Conservation (phyloP, 805 yeast genomes). For the Pichia insulana region DNA sequence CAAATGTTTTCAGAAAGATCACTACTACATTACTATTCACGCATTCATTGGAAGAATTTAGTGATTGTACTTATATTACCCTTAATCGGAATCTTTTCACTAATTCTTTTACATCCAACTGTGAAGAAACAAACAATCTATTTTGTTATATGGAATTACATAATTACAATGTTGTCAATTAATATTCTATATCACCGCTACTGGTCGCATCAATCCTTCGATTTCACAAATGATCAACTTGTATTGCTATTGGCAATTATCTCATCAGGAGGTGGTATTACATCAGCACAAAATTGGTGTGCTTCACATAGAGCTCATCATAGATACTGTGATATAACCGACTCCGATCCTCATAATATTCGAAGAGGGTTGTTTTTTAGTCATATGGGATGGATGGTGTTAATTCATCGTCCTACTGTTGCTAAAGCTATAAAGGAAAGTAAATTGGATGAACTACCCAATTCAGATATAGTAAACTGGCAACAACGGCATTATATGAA, state of each 20-base stretch:
- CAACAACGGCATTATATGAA: conserved; percentile 65
- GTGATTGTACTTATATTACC: conserved; percentile 52
- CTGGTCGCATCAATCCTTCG: conserved; percentile 56
- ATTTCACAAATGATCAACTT: conserved; percentile 33
- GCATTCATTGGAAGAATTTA: conserved; percentile 69
- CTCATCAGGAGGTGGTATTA: conserved; percentile 70
- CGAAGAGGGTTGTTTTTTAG: conserved; percentile 74
- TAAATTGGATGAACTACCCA: conserved; percentile 55
- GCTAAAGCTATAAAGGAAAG: conserved; percentile 31
- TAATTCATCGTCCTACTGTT: conserved; percentile 54
- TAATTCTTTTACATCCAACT: conserved; percentile 8
- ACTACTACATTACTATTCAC: conserved; percentile 59
- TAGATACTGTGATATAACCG: conserved; percentile 71
- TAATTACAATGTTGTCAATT: conserved; percentile 57
- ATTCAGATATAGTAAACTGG: conserved; percentile 47
- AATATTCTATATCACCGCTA: conserved; percentile 80
- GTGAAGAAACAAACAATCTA: conserved; percentile 30
- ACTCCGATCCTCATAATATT: conserved; percentile 79
- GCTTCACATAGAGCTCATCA: conserved; percentile 85
- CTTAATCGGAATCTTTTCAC: conserved; percentile 17
- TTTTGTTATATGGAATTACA: conserved; percentile 48
- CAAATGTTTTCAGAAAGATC: conserved; percentile 63
- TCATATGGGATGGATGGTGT: conserved; percentile 82
- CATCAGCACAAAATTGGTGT: conserved; percentile 73
- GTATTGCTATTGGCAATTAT: conserved; percentile 45